phyloP scores from a whole-genome alignment of 306 rosid genomes.

The Pueraria montana region DNA sequence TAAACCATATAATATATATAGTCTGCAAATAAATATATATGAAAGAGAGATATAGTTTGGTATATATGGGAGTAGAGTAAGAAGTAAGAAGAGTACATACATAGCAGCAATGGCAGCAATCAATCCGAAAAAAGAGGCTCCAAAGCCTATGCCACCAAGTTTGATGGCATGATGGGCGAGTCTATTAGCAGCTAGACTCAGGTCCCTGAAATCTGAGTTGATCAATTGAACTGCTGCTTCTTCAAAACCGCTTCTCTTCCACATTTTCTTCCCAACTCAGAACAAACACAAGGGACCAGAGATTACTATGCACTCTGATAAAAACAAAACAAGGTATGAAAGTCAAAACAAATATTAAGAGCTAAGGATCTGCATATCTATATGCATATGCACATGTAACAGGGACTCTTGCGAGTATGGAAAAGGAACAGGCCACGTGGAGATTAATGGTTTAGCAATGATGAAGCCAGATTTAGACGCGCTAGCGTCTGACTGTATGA shows the following conservation, averaged over 20 bases:
- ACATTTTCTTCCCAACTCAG: constrained; percentile 18
- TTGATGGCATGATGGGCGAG: constrained; percentile 68
- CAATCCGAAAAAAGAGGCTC: constrained; percentile 71
- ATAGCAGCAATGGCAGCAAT: constrained; percentile 83
- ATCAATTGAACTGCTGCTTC: constrained; percentile 57
- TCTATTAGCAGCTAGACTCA: constrained; percentile 57
- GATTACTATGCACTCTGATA: not conserved
- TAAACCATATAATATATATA: too few relatives aligned
- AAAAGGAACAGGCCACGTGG: constrained; percentile 24
- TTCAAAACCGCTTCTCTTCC: constrained; percentile 39
- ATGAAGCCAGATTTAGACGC: not conserved
- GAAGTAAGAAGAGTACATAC: constrained; percentile 48
- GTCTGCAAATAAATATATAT: too few relatives aligned
- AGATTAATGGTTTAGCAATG: not conserved
- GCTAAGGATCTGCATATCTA: not conserved
- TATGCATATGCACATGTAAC: not conserved
- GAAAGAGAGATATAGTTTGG: too few relatives aligned
- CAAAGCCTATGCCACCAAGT: constrained; percentile 72
- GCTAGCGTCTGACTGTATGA: not conserved
- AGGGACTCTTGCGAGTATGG: not conserved
- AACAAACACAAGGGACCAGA: not conserved
- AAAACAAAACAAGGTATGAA: too few relatives aligned
- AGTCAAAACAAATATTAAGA: not conserved
- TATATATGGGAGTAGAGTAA: too few relatives aligned
- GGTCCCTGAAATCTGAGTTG: constrained; percentile 69